Evolutionary conservation across 2,329 filamentous ascomycete genomes (phyloP).

Genomic region (Ramularia collo-cygni): DNA sequence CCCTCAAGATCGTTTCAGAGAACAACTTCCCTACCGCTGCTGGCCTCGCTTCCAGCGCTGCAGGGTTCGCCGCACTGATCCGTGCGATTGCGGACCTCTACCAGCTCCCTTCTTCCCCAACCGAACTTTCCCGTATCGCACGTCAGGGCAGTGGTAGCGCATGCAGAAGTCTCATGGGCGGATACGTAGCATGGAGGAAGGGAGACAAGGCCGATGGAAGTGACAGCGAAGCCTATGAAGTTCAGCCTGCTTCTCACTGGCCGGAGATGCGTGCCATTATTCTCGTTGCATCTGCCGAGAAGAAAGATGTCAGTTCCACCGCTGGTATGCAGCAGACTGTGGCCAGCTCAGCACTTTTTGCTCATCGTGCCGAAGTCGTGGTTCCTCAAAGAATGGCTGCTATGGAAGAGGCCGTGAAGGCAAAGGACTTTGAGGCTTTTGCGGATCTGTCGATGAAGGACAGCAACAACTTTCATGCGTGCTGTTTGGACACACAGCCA

Average conservation of each 20-base stretch:
- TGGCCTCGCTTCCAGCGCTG: conserved; percentile 64
- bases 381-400: conserved; percentile 76
- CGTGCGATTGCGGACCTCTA: conserved; percentile 90
- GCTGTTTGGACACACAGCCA: conserved; percentile 88
- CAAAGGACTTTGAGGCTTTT: conserved; percentile 77
- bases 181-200: conserved; percentile 91
- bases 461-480: conserved; percentile 94
- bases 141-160: conserved; percentile 92
- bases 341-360: conserved; percentile 80
- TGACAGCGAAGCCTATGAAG: conserved; percentile 81
- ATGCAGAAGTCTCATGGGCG: conserved; percentile 86
- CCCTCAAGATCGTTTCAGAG: conserved; percentile 82
- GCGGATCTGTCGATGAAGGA: conserved; percentile 92
- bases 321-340: conserved; percentile 97
- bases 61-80: conserved; percentile 62
- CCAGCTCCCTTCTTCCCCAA: conserved; percentile 64
- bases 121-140: conserved; percentile 80
- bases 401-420: conserved; percentile 76
- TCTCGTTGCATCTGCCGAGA: conserved; percentile 83
- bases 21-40: conserved; percentile 99
- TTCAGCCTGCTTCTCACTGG: conserved; percentile 87
- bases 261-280: conserved; percentile 89
- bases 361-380: conserved; percentile 63
- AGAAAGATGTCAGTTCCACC: conserved; percentile 91
- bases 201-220: conserved; percentile 69